Evolutionary conservation across 768 basidiomycete genomes (phyloP), one percentile per base, ranked within the genome.

Genomic region (Gymnopilus dilepis): DNA sequence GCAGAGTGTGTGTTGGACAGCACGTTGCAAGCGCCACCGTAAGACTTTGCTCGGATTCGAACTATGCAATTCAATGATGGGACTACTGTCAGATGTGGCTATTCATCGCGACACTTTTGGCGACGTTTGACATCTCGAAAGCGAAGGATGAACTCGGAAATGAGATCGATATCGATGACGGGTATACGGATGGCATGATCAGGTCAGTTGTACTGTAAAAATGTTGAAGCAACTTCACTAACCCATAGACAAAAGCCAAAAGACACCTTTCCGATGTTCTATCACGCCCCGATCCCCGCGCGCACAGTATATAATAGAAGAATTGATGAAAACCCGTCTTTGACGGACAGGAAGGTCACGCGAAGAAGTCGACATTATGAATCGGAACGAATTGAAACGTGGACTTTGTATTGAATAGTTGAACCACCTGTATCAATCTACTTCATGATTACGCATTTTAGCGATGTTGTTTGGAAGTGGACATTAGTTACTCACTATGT

Each of bases 51-150:
- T 4, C 28, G 15, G 6, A n/a, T 50, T 31, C 13, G 28, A 9
- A 5, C 15, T 30, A 30, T 12, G 31, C 30, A 30, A 50, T 31
- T 50, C 17, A 50, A 30, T n/a, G 6, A 50, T 50, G 13, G 28
- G 3, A 31, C 38, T 41, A 6, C 22, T n/a, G 15, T 17, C 40
- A 63, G 62, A 24, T 74, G n/a, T 74, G 65, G 59, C 60, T 74
- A 1, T 47, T 54, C 9, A 65, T 72, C 1, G 64, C 69, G 3
- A 67, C 68, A 2, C 61, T 78, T 9, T 59, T 77, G 19, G 67
- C 68, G 11, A 62, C 67, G 17, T 76, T 73, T 66, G 43, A 67
- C 47, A 69, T 78, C 30, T 15, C 58, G 1, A 72, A 69, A 8
- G 68, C 68, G 4, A 55, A 67, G 7, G 73, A 73, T 33, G 67